Conservation (phyloP, 1,139 yeast genomes). For the Scheffersomyces cryptocercus region DNA sequence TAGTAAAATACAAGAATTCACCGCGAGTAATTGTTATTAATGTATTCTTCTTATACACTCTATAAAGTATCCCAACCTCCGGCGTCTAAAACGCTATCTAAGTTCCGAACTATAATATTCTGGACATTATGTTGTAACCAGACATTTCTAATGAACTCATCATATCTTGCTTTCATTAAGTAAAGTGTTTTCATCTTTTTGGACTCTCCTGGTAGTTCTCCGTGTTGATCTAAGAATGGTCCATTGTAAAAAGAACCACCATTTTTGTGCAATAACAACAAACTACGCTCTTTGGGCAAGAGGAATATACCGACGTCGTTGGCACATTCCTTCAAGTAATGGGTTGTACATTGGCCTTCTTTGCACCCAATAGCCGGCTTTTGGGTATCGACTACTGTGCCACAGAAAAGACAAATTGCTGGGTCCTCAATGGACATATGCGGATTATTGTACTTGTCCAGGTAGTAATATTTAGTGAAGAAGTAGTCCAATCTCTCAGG, state of each 20-base stretch:
- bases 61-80: conserved; percentile 97
- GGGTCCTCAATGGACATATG: conserved; percentile 63
- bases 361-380: conserved; percentile 50
- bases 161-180: conserved; percentile 64
- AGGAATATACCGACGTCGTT: conserved; percentile 76
- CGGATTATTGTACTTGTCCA: conserved; percentile 42
- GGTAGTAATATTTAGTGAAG: conserved; percentile 58
- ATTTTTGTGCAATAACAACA: conserved; percentile 62
- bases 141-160: conserved; percentile 61
- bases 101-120: conserved; percentile 72
- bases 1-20: not conserved
- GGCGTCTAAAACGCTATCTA: conserved; percentile 76
- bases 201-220: conserved; percentile 77
- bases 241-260: conserved; percentile 85
- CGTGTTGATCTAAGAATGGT: conserved; percentile 85
- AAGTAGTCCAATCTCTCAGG: conserved; percentile 73
- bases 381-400: conserved; percentile 67
- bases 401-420: conserved; percentile 86
- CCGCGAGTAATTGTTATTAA: not conserved
- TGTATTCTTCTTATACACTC: conserved; percentile 1
- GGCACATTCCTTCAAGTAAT: conserved; percentile 63
- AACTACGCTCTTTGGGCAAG: conserved; percentile 72
- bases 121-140: conserved; percentile 84
- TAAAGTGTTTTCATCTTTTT: conserved; percentile 74
- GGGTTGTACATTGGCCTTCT: conserved; percentile 71